Evolutionary conservation across 2,329 filamentous ascomycete species (phyloP).

Genomic region (Trichoderma asperellum): DNA sequence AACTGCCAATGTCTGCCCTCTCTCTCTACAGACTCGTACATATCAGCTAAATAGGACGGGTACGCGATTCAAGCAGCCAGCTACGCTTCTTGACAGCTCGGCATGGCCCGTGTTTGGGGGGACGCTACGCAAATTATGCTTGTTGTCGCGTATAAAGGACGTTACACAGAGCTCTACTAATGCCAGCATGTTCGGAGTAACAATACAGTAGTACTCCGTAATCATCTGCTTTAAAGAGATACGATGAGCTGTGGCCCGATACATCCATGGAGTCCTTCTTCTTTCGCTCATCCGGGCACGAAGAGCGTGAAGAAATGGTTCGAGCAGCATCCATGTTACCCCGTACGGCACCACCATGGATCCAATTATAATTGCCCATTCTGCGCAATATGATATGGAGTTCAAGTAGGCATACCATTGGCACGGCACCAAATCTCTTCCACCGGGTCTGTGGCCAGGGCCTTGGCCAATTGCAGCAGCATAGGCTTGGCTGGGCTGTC

Average conservation of each 20-base stretch:
- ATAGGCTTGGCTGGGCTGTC: slow-evolving; percentile 4
- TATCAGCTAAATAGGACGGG: background rate
- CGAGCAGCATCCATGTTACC: background rate
- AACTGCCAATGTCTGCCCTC: background rate
- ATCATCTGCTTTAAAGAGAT: background rate
- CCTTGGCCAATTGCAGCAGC: slow-evolving; percentile 13
- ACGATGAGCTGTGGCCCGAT: background rate
- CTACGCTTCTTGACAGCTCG: slow-evolving; percentile 16
- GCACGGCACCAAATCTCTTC: slow-evolving; percentile 7
- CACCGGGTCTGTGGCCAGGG: slow-evolving; percentile 17
- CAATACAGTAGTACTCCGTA: too few relatives aligned
- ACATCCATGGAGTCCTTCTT: background rate
- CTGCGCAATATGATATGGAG: background rate
- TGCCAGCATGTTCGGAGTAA: background rate
- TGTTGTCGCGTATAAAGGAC: background rate
- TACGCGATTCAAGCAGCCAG: slow-evolving; percentile 2
- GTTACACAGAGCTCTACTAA: background rate
- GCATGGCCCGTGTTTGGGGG: slow-evolving; percentile 2
- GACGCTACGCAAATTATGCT: background rate
- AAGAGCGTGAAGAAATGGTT: background rate
- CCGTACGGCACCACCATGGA: background rate
- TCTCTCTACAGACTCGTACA: background rate
- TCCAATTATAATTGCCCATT: background rate
- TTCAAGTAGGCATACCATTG: background rate
- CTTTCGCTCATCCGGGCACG: background rate